Percentiles rank a stretch among this genome's conserved stretches.
phyloP scores from a whole-genome alignment of 2,329 filamentous ascomycete genomes.

The Nemania abortiva region DNA sequence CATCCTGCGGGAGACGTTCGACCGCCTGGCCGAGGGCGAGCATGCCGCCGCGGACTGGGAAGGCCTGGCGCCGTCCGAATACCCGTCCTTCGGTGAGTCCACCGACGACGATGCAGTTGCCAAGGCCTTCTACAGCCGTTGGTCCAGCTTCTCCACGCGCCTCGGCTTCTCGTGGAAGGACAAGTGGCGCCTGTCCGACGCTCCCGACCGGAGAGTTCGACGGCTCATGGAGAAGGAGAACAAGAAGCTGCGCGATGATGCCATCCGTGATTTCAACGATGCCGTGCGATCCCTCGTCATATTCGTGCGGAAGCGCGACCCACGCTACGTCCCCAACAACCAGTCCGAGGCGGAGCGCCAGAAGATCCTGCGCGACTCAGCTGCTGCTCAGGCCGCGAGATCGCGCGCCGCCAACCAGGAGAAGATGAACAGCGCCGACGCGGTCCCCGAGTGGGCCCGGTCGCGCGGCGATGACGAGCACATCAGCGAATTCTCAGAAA shows the following conservation, averaged over 20 bases:
- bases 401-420: constrained; percentile 85
- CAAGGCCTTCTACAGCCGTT: constrained; percentile 82
- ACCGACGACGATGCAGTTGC: constrained; percentile 79
- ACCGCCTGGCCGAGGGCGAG: constrained; percentile 84
- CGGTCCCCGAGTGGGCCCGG: constrained; percentile 81
- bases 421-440: constrained; percentile 71
- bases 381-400: constrained; percentile 85
- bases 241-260: constrained; percentile 83
- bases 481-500: constrained; percentile 69
- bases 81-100: constrained; percentile 86
- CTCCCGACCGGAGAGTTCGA: constrained; percentile 84
- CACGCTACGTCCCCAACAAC: constrained; percentile 80
- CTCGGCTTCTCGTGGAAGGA: constrained; percentile 95
- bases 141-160: constrained; percentile 83
- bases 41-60: constrained; percentile 78
- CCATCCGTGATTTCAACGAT: constrained; percentile 89
- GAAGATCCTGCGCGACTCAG: constrained; percentile 79
- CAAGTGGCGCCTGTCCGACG: constrained; percentile 83
- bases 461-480: constrained; percentile 64
- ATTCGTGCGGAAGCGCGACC: constrained; percentile 92
- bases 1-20: constrained; percentile 80
- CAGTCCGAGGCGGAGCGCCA: constrained; percentile 86
- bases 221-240: constrained; percentile 97
- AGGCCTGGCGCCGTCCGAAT: constrained; percentile 69
- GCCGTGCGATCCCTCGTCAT: constrained; percentile 86